These are phyloP conservation scores for Vigna radiata DNA, from an alignment of 306 rosid genomes.

Conservation along the genomic window DNA sequence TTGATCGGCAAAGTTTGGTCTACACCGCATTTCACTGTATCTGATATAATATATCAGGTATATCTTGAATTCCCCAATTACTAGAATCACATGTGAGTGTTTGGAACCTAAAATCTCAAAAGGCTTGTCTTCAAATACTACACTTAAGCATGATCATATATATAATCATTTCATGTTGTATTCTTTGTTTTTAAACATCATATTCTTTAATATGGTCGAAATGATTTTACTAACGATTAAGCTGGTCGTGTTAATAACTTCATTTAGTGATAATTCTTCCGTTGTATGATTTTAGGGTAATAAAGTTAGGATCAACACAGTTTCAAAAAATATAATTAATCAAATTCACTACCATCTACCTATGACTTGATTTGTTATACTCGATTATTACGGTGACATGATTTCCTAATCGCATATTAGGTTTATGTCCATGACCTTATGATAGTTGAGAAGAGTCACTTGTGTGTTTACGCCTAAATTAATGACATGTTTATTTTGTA, in stretches of 20 bases:
- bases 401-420: not conserved
- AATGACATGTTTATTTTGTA: too few species aligned
- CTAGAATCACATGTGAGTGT: too few species aligned
- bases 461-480: not conserved
- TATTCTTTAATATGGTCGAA: not conserved
- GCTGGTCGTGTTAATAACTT: not conserved
- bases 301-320: not conserved
- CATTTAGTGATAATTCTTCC: not conserved
- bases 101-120: too few species aligned
- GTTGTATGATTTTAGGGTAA: not conserved
- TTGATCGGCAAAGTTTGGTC: too few species aligned
- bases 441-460: not conserved
- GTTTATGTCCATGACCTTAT: not conserved
- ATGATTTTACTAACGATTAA: not conserved
- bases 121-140: too few species aligned
- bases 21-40: too few species aligned
- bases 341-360: not conserved
- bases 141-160: not conserved
- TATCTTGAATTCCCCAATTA: too few species aligned
- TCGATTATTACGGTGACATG: too few species aligned
- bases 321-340: not conserved
- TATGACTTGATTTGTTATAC: not conserved
- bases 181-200: not conserved
- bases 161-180: not conserved
- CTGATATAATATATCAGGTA: too few species aligned